Conservation (phyloP, 164 flowering plant genomes). For the Sedum album region DNA sequence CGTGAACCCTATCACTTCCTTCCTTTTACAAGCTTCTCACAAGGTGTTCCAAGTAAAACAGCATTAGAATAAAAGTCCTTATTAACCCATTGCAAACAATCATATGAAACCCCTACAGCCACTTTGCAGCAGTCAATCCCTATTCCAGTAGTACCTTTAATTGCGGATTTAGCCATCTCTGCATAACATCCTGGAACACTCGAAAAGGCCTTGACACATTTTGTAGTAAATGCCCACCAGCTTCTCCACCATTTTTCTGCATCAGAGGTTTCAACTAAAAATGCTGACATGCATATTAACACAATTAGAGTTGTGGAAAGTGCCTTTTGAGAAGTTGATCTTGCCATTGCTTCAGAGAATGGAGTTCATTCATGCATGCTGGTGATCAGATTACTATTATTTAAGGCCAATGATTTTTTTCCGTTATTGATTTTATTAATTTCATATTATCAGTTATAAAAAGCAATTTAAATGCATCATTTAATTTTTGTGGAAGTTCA, state of each 20-base stretch:
- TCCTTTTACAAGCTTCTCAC: neutral
- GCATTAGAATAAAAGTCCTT: neutral
- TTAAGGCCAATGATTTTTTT: too few relatives aligned
- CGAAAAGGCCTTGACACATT: neutral
- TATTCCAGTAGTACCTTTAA: neutral
- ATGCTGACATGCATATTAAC: neutral
- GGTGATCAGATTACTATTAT: neutral
- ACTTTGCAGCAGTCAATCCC: neutral
- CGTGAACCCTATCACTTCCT: neutral
- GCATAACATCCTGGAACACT: neutral
- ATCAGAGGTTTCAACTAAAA: neutral
- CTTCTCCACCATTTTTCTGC: neutral
- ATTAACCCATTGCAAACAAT: neutral
- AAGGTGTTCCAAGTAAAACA: neutral
- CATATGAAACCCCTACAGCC: neutral
- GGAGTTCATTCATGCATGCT: neutral
- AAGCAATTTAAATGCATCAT: neutral
- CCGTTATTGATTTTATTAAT: neutral
- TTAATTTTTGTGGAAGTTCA: too few relatives aligned
- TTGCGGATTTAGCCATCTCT: neutral
- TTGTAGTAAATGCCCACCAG: neutral
- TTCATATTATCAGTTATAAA: neutral
- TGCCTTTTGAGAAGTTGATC: neutral
- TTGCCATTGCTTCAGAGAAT: neutral
- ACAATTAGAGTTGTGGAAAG: neutral